Base-by-base conservation (phyloP, 768 basidiomycete species). In the Kwoniella sp. region DNA sequence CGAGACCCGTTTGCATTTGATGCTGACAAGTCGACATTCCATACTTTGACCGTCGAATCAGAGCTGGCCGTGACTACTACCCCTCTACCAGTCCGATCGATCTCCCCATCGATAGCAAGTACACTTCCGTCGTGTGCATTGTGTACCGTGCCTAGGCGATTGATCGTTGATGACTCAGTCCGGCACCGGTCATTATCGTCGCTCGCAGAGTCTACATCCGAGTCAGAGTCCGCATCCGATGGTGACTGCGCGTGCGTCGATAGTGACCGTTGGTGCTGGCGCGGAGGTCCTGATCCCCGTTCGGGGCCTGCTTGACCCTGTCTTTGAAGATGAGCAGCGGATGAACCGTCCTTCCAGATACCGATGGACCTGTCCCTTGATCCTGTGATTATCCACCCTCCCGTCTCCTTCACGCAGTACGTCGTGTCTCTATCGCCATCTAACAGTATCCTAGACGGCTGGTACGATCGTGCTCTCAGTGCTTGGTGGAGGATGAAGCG, bases 121-220 rank as follows among this genome's bases (percentile, higher is more conserved):
- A 77, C 71, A 59, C 76, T 77, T 12, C 73, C 55, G 17, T 48
- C 58, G 58, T 77, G 76, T 20, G 70, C 74, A 17, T 66, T 51
- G 37, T 45, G 25, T 13, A 54, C 11, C 50, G 50, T 51, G 4
- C 41, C 41, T 2, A 51, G 11, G 23, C 50, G 23, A 8, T 23
- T 9, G 23, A 17, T 23, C 50, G 50, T 5, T 51, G 50, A 26
- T 26, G 5, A 4, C 25, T 13, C 9, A 17, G 23, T 48, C 50
- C 4, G 41, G 17, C 4, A 25, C 25, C 15, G 4, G 23, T 11
- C 17, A 11, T 23, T 23, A 11, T 48, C 47, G 15, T 48, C 23
- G 50, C 5, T 41, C 20, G 38, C 38, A 41, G 38, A 41, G 38
- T 41, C 23, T 23, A 25, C 4, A 23, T 51, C 8, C 11, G 20